Conservation (phyloP, 2,329 filamentous ascomycete species). For the Cercospora citrullina region DNA sequence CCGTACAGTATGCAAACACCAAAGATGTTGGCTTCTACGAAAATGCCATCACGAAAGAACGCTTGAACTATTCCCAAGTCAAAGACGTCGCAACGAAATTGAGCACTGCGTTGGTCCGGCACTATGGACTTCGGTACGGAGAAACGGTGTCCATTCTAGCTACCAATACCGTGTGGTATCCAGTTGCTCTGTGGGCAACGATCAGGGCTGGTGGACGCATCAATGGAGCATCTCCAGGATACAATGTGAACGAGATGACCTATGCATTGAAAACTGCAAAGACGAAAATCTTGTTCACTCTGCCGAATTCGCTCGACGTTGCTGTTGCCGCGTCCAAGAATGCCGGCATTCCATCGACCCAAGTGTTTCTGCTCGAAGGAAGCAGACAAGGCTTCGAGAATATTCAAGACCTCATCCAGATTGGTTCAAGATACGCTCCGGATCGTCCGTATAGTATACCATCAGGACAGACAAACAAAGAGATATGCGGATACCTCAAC, state of each 20-base stretch:
- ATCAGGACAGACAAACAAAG: constrained; percentile 53
- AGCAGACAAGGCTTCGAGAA: constrained; percentile 49
- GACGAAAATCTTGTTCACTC: constrained; percentile 59
- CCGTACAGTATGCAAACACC: constrained; percentile 40
- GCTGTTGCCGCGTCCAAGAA: constrained; percentile 54
- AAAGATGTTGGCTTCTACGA: constrained; percentile 52
- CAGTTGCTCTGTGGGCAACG: constrained; percentile 60
- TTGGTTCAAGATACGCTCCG: constrained; percentile 44
- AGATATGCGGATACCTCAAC: constrained; percentile 53
- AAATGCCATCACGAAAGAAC: constrained; percentile 59
- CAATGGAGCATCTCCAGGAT: constrained; percentile 63
- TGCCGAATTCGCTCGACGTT: constrained; percentile 54
- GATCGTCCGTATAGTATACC: constrained; percentile 51
- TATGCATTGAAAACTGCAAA: constrained; percentile 60
- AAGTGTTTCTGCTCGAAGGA: constrained; percentile 58
- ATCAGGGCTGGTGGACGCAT: constrained; percentile 56
- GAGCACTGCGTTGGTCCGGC: constrained; percentile 58
- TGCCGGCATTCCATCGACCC: constrained; percentile 52
- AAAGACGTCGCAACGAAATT: constrained; percentile 58
- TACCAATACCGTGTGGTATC: constrained; percentile 66
- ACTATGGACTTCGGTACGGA: constrained; percentile 54
- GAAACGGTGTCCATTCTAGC: constrained; percentile 62
- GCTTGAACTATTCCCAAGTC: constrained; percentile 57
- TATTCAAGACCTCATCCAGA: constrained; percentile 45
- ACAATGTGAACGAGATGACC: constrained; percentile 65